Evolutionary conservation across 306 rosid species (phyloP).

Genomic region (Cucurbita pepo): DNA sequence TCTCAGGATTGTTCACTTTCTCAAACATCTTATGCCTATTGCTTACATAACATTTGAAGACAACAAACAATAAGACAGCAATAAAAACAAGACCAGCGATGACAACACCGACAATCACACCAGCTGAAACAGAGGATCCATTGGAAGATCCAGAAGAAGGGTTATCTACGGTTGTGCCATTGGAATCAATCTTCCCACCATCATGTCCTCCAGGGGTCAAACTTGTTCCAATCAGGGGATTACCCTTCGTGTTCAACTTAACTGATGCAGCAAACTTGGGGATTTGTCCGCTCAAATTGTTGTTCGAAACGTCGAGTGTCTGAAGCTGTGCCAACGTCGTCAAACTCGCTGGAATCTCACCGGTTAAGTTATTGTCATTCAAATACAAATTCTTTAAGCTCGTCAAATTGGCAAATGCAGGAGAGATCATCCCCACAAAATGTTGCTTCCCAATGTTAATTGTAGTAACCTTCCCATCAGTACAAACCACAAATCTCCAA

Average conservation of each 20-base stretch:
- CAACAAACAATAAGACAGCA: constrained; percentile 43
- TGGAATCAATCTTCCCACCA: constrained; percentile 12
- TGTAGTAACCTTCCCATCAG: constrained; percentile 17
- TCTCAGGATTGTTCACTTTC: constrained; percentile 40
- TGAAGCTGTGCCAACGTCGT: constrained; percentile 30
- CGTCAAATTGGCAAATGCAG: constrained; percentile 45
- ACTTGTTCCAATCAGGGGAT: constrained; percentile 34
- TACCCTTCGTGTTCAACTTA: constrained; percentile 28
- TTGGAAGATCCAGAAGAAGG: neutral
- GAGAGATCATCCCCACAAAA: constrained; percentile 42
- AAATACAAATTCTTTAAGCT: constrained; percentile 31
- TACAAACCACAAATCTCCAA: constrained; percentile 34
- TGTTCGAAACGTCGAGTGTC: constrained; percentile 42
- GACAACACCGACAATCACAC: constrained; percentile 53
- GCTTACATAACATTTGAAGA: constrained; percentile 35
- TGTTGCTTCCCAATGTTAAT: constrained; percentile 27
- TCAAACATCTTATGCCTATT: constrained; percentile 36
- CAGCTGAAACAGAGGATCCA: constrained; percentile 21
- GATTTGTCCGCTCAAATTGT: constrained; percentile 35
- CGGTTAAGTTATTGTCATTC: constrained; percentile 28
- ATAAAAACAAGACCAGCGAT: constrained; percentile 33
- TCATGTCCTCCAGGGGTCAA: constrained; percentile 18
- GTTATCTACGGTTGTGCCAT: constrained; percentile 8
- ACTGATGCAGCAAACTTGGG: constrained; percentile 38
- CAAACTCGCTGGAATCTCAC: constrained; percentile 39